Percentiles rank a stretch among this genome's conserved stretches.
phyloP scores from a whole-genome alignment of 176 grass and related monocot genomes.

The Thinopyrum elongatum region DNA sequence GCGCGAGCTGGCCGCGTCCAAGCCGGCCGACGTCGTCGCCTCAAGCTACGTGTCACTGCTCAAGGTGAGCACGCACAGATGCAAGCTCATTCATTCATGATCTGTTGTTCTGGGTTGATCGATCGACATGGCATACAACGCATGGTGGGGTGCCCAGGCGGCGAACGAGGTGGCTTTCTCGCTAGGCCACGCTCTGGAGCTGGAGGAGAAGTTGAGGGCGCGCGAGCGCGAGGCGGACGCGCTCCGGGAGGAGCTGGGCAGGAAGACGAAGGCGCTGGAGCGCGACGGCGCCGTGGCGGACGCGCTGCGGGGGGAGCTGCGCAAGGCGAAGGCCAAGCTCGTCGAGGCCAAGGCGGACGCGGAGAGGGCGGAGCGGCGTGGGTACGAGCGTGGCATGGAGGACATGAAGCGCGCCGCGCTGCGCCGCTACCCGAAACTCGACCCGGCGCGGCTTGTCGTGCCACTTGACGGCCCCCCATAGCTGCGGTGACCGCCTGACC shows the following conservation, averaged over 20 bases:
- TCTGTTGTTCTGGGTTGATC: neutral
- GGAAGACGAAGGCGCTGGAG: neutral
- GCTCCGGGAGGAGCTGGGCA: neutral
- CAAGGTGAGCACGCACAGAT: neutral
- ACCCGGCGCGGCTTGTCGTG: constrained; percentile 18
- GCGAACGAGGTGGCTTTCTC: constrained; percentile 21
- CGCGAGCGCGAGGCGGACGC: neutral
- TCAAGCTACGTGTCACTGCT: no score
- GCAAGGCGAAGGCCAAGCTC: neutral
- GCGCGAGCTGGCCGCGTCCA: no score
- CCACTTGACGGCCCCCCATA: neutral
- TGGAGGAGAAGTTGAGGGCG: neutral
- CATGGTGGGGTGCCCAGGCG: neutral
- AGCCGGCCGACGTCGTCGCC: no score
- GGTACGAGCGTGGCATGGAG: constrained; percentile 24
- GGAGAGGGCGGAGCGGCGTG: neutral
- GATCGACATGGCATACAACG: neutral
- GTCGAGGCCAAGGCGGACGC: neutral
- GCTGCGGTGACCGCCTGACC: no score
- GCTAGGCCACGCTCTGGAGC: constrained; percentile 5
- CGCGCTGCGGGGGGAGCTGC: neutral
- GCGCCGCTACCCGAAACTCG: neutral
- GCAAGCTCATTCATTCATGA: neutral
- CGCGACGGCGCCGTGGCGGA: neutral
- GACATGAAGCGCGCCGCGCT: constrained; percentile 34